A percentile compares a stretch with the other conserved stretches of the same genome.
Conservation (phyloP, 306 rosid genomes). For the Mimosa pudica region DNA sequence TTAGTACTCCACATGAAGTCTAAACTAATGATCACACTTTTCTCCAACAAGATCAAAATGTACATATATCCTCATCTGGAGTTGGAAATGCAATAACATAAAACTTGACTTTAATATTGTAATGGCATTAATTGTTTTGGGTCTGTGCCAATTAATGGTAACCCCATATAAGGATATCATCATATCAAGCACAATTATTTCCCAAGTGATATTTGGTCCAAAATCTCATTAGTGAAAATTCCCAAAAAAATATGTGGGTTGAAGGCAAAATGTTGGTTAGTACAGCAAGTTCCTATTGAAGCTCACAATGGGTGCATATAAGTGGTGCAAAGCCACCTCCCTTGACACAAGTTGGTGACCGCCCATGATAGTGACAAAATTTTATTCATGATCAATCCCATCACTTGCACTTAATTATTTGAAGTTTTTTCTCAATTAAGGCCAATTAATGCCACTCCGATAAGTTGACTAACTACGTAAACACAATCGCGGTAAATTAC, state of each 20-base stretch:
- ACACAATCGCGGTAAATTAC: not conserved
- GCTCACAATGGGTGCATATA: conserved; percentile 17
- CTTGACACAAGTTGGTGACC: conserved; percentile 19
- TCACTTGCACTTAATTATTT: not conserved
- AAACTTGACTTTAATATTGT: not conserved
- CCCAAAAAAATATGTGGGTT: not conserved
- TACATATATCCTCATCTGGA: not conserved
- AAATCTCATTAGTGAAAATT: not conserved
- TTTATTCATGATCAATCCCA: not conserved
- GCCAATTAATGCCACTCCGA: not conserved
- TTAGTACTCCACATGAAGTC: no score
- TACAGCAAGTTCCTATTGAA: conserved; percentile 5
- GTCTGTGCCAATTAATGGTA: conserved; percentile 13
- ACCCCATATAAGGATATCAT: conserved; percentile 5
- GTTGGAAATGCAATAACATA: not conserved
- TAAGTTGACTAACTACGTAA: not conserved
- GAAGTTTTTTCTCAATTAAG: not conserved
- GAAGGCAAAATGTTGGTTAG: not conserved
- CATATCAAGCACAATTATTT: conserved; percentile 12
- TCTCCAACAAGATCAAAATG: not conserved
- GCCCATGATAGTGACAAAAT: conserved; percentile 24
- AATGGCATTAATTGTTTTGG: not conserved
- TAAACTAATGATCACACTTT: not conserved
- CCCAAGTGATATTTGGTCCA: not conserved
- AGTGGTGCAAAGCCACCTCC: conserved; percentile 6